A percentile compares a stretch with the other conserved stretches of the same genome.
Evolutionary conservation across 306 rosid genomes (phyloP).

Genomic region (Pyrus pyrifolia): DNA sequence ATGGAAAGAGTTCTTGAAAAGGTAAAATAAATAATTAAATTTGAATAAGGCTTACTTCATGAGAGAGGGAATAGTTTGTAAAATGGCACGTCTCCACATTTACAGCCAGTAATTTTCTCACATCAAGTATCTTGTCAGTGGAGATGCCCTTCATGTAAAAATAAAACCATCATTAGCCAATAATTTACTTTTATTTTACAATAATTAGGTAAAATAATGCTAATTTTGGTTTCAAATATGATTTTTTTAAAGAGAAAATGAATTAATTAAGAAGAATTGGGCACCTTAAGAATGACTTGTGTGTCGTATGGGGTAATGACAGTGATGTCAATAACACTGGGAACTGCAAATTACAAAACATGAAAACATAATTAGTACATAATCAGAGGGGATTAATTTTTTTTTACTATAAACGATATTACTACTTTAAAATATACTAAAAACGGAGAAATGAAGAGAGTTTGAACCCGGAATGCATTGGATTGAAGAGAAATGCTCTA

Average conservation of each 20-base stretch:
- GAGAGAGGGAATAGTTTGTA: slow-evolving; percentile 78
- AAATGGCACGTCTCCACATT: slow-evolving; percentile 85
- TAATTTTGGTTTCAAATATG: no score
- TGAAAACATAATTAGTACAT: background rate
- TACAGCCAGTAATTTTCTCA: slow-evolving; percentile 68
- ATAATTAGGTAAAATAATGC: background rate
- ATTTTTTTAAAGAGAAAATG: no score
- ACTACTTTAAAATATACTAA: no score
- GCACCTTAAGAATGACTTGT: slow-evolving; percentile 70
- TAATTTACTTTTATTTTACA: background rate
- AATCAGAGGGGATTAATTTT: background rate
- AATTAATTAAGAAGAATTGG: background rate
- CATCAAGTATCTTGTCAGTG: slow-evolving; percentile 91
- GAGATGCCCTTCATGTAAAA: slow-evolving; percentile 68
- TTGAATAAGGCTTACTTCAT: slow-evolving; percentile 46
- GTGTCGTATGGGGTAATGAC: slow-evolving; percentile 62
- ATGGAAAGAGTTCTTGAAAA: background rate
- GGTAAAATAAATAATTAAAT: background rate
- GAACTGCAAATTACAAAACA: slow-evolving; percentile 31
- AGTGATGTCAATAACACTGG: slow-evolving; percentile 70
- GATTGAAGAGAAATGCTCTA: no score
- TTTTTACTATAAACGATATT: no score
- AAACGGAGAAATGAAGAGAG: fast-evolving
- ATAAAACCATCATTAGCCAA: background rate
- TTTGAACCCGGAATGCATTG: no score